Percentiles rank a stretch among this genome's conserved stretches.
These are phyloP conservation scores for Pyrenophora teres DNA, from an alignment of 2,329 filamentous ascomycete genomes.

Conservation along the genomic window DNA sequence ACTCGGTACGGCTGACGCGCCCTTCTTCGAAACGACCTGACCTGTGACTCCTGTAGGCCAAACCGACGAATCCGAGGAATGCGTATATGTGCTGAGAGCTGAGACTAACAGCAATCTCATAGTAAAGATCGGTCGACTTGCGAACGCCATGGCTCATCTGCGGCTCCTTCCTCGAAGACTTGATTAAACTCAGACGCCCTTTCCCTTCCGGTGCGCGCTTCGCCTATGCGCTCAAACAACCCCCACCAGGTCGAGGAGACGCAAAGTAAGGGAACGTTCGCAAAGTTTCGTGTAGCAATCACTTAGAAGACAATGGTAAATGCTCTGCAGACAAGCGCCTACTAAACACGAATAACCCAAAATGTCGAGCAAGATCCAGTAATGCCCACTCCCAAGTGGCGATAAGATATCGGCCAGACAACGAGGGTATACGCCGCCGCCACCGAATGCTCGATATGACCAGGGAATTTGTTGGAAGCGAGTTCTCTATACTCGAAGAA, in stretches of 20 bases:
- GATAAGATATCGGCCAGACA: too few species aligned
- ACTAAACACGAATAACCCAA: too few species aligned
- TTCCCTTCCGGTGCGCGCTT: not conserved
- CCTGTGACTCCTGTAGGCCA: not conserved
- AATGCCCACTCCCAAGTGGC: too few species aligned
- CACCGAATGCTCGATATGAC: too few species aligned
- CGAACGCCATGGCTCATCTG: not conserved
- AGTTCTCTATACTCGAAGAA: too few species aligned
- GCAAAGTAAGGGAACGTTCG: not conserved
- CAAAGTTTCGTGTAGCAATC: not conserved
- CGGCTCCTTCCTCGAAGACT: constrained; percentile 1
- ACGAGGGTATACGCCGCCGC: too few species aligned
- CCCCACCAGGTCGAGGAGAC: not conserved
- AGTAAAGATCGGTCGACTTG: not conserved
- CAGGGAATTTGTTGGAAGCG: too few species aligned
- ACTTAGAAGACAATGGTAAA: too few species aligned
- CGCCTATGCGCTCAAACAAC: not conserved
- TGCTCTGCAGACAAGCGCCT: too few species aligned
- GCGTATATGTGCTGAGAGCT: not conserved
- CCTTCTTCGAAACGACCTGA: not conserved
- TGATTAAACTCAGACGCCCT: not conserved
- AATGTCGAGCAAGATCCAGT: too few species aligned
- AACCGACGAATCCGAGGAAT: not conserved
- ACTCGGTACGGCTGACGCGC: not conserved
- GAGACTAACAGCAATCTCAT: not conserved